These are phyloP conservation scores for Rhodotorula sp. DNA, from an alignment of 1,284 basidiomycete genomes.

Conservation along the genomic window DNA sequence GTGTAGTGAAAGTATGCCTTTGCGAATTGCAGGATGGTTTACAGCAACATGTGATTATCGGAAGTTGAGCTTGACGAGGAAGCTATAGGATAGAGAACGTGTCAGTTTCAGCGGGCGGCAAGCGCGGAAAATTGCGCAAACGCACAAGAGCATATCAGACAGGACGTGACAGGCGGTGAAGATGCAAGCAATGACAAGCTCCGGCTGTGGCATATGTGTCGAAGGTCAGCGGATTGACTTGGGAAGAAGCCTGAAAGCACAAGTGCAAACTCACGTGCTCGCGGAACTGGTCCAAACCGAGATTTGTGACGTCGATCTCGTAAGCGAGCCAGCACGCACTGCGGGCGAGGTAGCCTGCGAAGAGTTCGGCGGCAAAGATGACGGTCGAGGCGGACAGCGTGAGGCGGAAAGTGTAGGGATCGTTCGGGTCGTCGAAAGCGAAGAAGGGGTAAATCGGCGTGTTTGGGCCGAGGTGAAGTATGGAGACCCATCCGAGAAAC, in stretches of 20 bases:
- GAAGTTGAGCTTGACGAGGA: slow-evolving; percentile 44
- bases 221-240: too few species aligned
- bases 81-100: not conserved
- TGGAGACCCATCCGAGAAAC: slow-evolving; percentile 54
- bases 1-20: too few species aligned
- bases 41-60: slow-evolving; percentile 12
- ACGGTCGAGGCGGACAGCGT: slow-evolving; percentile 57
- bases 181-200: slow-evolving; percentile 50
- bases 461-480: slow-evolving; percentile 59
- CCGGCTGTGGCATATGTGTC: slow-evolving; percentile 41
- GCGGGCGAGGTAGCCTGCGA: slow-evolving; percentile 55
- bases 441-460: slow-evolving; percentile 59
- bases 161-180: slow-evolving; percentile 58
- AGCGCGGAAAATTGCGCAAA: slow-evolving; percentile 25
- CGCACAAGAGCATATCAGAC: slow-evolving; percentile 57
- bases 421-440: slow-evolving; percentile 53
- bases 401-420: slow-evolving; percentile 59
- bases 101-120: not conserved
- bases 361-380: slow-evolving; percentile 58
- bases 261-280: slow-evolving; percentile 54
- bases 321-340: slow-evolving; percentile 53
- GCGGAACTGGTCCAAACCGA: slow-evolving; percentile 57
- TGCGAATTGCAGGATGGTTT: not conserved
- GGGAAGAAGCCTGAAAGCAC: too few species aligned
- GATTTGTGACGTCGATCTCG: slow-evolving; percentile 55